phyloP scores from a whole-genome alignment of 495 filamentous ascomycete species.

The Lasiosphaeria ovina region DNA sequence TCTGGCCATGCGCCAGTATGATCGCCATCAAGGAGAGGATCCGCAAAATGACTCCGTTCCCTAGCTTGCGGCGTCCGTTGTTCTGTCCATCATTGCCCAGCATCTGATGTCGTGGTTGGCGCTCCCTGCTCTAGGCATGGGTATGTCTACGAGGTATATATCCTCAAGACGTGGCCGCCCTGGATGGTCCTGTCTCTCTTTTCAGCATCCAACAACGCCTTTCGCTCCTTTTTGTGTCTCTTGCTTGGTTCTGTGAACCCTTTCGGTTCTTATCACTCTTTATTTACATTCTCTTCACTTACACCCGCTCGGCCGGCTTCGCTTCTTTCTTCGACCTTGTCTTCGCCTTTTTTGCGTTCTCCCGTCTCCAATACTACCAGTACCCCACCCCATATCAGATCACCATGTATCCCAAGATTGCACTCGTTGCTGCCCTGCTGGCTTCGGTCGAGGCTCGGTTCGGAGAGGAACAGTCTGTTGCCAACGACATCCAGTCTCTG shows the following conservation, averaged over 20 bases:
- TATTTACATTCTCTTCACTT: constrained; percentile 29
- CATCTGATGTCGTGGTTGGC: not conserved
- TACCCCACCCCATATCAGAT: constrained; percentile 3
- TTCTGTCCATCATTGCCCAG: constrained; percentile 19
- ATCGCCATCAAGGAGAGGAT: constrained; percentile 32
- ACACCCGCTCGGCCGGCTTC: constrained; percentile 40
- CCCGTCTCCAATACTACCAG: constrained; percentile 18
- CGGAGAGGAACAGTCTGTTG: constrained; percentile 51
- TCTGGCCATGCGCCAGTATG: constrained; percentile 28
- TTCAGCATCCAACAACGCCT: constrained; percentile 29
- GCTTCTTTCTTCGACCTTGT: constrained; percentile 29
- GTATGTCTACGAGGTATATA: constrained; percentile 25
- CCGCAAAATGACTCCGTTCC: constrained; percentile 8
- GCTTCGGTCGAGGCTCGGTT: constrained; percentile 55
- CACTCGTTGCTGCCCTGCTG: constrained; percentile 41
- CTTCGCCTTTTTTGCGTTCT: constrained; percentile 25
- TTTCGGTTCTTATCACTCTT: constrained; percentile 39
- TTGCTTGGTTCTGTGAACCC: constrained; percentile 52
- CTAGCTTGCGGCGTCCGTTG: constrained; percentile 19
- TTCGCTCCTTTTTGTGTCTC: constrained; percentile 28
- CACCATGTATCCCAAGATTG: constrained; percentile 48
- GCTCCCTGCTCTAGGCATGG: not conserved
- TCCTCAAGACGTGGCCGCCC: constrained; percentile 15
- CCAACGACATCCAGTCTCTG: constrained; percentile 43
- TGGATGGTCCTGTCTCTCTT: constrained; percentile 36